Evolutionary conservation across 2,329 filamentous ascomycete genomes (phyloP).

Genomic region (Pezicula carpinea): DNA sequence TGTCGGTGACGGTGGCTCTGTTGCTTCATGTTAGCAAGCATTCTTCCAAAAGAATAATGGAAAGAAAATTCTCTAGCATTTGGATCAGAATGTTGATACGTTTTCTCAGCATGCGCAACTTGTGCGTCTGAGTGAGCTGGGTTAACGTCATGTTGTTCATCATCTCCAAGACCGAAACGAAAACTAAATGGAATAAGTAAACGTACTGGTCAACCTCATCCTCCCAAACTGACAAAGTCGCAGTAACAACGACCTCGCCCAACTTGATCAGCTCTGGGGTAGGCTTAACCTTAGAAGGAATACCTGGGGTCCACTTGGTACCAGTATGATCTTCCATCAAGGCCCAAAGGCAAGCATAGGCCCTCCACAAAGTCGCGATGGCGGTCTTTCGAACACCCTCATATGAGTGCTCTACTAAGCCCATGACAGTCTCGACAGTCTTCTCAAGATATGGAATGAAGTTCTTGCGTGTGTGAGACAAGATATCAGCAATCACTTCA

Average conservation of each 20-base stretch:
- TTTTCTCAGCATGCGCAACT: slow-evolving; percentile 84
- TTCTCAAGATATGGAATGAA: slow-evolving; percentile 84
- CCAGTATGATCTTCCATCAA: slow-evolving; percentile 75
- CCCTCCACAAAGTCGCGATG: slow-evolving; percentile 86
- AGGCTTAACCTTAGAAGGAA: slow-evolving; percentile 78
- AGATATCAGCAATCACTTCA: slow-evolving; percentile 89
- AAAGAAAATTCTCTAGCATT: slow-evolving; percentile 20
- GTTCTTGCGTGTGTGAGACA: slow-evolving; percentile 77
- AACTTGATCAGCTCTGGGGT: slow-evolving; percentile 77
- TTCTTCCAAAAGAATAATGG: slow-evolving; percentile 12
- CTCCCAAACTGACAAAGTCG: slow-evolving; percentile 79
- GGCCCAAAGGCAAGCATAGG: slow-evolving; percentile 86
- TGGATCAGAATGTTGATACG: slow-evolving; percentile 53
- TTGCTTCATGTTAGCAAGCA: slow-evolving; percentile 36
- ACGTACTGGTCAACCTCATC: slow-evolving; percentile 94
- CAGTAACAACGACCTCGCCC: slow-evolving; percentile 77
- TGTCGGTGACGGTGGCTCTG: slow-evolving; percentile 85
- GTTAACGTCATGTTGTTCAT: slow-evolving; percentile 91
- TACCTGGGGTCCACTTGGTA: slow-evolving; percentile 82
- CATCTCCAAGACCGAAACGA: slow-evolving; percentile 44
- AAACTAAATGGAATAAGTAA: slow-evolving; percentile 14
- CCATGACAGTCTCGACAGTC: slow-evolving; percentile 75
- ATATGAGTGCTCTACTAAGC: slow-evolving; percentile 82
- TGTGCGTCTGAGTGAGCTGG: slow-evolving; percentile 99
- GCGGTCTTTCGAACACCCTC: slow-evolving; percentile 92